Base-by-base conservation (phyloP, 352 stramenopile genomes). In the Thalassiosira delicatula region DNA sequence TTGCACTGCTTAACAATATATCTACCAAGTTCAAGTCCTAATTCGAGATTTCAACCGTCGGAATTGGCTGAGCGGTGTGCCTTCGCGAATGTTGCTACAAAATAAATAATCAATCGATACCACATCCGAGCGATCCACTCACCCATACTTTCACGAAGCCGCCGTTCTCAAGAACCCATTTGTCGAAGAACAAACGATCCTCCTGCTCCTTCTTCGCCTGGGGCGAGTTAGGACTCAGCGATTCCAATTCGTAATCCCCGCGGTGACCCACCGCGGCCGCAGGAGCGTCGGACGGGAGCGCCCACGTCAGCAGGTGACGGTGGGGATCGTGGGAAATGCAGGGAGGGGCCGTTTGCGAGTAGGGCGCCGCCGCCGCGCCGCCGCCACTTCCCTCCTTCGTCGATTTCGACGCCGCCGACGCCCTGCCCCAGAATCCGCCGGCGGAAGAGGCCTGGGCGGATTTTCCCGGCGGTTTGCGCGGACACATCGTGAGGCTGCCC, bases 271-370 rank as follows among this genome's bases (percentile, higher is more conserved):
- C 59, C 3, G 72, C 74, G n/a, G 63, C 14, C 40, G 37, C 17
- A 27, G 79, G 79, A n/a, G 79, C 71, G 29, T 69, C 63, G 0
- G 74, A 75, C 29, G 84, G 86, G 29, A 87, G 57, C 9, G 60
- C 63, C 89, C 89, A 93, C 12, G 88, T 70, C 0, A 93, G 33
- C 14, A 88, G 70, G 42, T 93, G 79, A 17, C 89, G 76, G 54
- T 89, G 82, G 23, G 76, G 65, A 84, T 92, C 88, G 70, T 90
- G 90, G 12, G 53, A 56, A 37, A 86, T 63, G 40, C 33, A 21
- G 0, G 79, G 79, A 1, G 60, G 21, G 1, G 70, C 42, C 23
- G 33, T 49, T 4, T n/a, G n/a, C n/a, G 19, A 40, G 46, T 81
- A 86, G 25, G 78, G 78, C 23, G 78, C 70, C 21, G 56, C 56